Evolutionary conservation across 768 basidiomycete genomes (phyloP).

Genomic region (Trichaptum fuscoviolaceum): DNA sequence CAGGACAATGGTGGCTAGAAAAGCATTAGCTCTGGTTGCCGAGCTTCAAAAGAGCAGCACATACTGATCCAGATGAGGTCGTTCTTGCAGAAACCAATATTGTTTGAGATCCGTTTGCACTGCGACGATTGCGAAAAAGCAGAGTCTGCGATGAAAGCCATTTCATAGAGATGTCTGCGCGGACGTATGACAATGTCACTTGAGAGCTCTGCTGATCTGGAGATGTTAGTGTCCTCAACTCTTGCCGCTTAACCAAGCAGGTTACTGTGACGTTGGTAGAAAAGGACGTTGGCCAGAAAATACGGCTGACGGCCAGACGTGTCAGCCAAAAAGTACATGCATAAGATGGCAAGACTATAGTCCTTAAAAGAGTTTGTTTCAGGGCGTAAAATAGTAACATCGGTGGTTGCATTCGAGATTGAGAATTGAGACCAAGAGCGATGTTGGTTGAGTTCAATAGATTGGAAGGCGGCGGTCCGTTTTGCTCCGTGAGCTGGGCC

Average conservation of each 20-base stretch:
- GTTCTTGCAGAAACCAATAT: background rate
- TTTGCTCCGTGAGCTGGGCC: background rate
- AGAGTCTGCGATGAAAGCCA: background rate
- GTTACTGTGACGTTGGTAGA: too few relatives aligned
- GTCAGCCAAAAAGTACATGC: too few relatives aligned
- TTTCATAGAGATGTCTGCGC: background rate
- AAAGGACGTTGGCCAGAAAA: too few relatives aligned
- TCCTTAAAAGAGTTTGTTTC: too few relatives aligned
- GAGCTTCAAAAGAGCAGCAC: background rate
- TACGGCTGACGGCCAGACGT: too few relatives aligned
- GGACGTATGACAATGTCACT: background rate
- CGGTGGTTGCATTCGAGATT: too few relatives aligned
- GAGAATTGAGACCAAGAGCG: background rate
- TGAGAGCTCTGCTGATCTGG: too few relatives aligned
- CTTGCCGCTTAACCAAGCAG: too few relatives aligned
- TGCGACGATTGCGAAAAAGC: background rate
- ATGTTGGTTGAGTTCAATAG: background rate
- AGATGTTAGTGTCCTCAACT: too few relatives aligned
- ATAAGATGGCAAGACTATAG: too few relatives aligned
- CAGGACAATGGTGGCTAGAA: background rate
- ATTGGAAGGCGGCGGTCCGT: background rate
- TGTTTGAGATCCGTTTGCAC: background rate
- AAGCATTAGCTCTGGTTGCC: too few relatives aligned
- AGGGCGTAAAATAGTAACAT: too few relatives aligned
- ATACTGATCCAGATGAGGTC: slow-evolving; percentile 3